Percentiles rank a stretch among this genome's conserved stretches.
Evolutionary conservation across 2,329 filamentous ascomycete genomes (phyloP).

Genomic region (Colletotrichum sp.): DNA sequence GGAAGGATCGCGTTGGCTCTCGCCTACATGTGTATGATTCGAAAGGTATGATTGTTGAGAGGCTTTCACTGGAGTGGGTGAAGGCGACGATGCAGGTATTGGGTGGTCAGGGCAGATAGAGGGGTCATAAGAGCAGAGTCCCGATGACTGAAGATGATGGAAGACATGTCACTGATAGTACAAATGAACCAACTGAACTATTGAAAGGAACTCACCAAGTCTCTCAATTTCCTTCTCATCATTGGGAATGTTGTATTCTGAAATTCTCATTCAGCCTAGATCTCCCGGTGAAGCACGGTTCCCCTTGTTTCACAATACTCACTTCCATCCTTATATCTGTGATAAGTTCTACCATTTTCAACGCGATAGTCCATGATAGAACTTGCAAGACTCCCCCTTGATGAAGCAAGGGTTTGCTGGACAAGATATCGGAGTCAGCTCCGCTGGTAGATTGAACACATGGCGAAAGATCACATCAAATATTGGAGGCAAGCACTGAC

Average conservation of each 20-base stretch:
- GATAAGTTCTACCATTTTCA: slow-evolving; percentile 12
- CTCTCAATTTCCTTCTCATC: background rate
- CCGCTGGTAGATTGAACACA: background rate
- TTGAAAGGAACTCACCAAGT: background rate
- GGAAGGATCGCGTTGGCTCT: background rate
- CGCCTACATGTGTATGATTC: background rate
- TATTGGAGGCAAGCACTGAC: background rate
- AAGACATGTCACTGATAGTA: background rate
- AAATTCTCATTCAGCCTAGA: background rate
- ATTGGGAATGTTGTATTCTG: background rate
- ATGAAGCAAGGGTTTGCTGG: slow-evolving; percentile 8
- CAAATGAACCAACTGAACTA: background rate
- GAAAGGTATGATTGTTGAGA: background rate
- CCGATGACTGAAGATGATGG: background rate
- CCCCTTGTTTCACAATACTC: background rate
- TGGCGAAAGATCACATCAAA: background rate
- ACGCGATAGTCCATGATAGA: slow-evolving; percentile 27
- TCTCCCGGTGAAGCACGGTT: background rate
- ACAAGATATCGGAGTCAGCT: background rate
- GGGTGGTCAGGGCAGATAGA: background rate
- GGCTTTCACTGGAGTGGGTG: background rate
- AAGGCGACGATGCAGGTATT: background rate
- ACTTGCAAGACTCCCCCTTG: slow-evolving; percentile 35
- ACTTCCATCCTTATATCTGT: slow-evolving; percentile 24
- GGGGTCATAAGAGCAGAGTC: background rate